These are phyloP conservation scores for Cicer cuneatum DNA, from an alignment of 306 rosid genomes.

Conservation along the genomic window DNA sequence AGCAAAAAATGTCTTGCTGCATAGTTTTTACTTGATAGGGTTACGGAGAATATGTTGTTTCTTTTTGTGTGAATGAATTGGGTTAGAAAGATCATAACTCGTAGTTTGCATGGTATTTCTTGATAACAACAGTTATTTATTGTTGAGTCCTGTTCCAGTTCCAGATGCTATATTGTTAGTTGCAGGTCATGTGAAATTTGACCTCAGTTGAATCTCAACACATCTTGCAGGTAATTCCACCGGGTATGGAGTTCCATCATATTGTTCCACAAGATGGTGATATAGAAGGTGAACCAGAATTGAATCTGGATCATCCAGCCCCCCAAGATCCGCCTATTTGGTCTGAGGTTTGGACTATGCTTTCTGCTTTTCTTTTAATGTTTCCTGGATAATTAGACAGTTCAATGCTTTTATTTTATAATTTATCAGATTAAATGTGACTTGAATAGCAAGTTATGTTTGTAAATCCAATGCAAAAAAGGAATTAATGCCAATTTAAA, in stretches of 20 bases:
- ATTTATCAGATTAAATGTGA: conserved; percentile 26
- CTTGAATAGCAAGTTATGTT: conserved; percentile 29
- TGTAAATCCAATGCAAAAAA: conserved; percentile 38
- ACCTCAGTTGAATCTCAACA: conserved; percentile 36
- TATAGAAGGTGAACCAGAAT: conserved; percentile 85
- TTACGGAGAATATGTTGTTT: background rate
- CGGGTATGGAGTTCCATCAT: conserved; percentile 99
- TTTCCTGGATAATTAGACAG: conserved; percentile 40
- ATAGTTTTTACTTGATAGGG: conserved; percentile 19
- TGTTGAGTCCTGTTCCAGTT: conserved; percentile 40
- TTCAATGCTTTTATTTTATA: conserved; percentile 36
- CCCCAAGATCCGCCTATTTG: conserved; percentile 92
- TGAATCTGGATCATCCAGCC: conserved; percentile 83
- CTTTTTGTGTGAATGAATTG: conserved; percentile 14
- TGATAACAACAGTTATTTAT: conserved; percentile 21
- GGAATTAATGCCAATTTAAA: conserved; percentile 42
- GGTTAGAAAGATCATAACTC: conserved; percentile 15
- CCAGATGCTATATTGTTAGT: conserved; percentile 31
- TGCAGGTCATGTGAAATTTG: conserved; percentile 34
- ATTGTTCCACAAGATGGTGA: conserved; percentile 90
- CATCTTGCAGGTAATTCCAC: conserved; percentile 80
- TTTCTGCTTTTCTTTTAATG: conserved; percentile 43
- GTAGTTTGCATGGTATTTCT: conserved; percentile 35
- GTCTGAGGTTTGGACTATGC: conserved; percentile 76
- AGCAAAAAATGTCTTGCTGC: conserved; percentile 39